Conservation (phyloP, 2,329 filamentous ascomycete genomes). For the Diaporthe sp. region DNA sequence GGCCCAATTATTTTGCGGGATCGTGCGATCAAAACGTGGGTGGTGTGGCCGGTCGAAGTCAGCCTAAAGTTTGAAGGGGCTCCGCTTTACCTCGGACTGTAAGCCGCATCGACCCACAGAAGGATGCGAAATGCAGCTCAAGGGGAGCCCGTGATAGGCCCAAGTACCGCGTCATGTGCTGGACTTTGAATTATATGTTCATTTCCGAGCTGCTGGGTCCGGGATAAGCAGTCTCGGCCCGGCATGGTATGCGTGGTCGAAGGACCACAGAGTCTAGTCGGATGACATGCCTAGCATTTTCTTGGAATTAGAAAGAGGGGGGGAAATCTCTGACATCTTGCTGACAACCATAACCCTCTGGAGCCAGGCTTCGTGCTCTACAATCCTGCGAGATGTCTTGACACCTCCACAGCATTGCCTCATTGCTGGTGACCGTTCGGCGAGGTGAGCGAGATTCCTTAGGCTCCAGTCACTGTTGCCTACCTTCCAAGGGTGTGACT, state of each 20-base stretch:
- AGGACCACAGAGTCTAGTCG: background rate
- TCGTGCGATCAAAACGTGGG: background rate
- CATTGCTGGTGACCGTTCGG: background rate
- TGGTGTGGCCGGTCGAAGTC: background rate
- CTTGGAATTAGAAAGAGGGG: conserved; percentile 7
- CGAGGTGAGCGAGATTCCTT: background rate
- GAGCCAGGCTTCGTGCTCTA: background rate
- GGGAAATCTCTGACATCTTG: background rate
- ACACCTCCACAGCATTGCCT: background rate
- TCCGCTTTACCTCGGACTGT: conserved; percentile 27
- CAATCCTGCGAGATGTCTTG: conserved; percentile 4
- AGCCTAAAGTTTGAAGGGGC: conserved; percentile 17
- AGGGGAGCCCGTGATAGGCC: conserved; percentile 13
- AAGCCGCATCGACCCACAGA: conserved; percentile 29
- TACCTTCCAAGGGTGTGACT: conserved; percentile 26
- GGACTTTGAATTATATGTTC: conserved; percentile 5
- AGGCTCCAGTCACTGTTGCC: conserved; percentile 19
- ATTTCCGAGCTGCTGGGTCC: conserved; percentile 17
- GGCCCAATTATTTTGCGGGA: background rate
- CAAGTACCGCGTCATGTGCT: conserved; percentile 15
- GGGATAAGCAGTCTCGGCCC: background rate
- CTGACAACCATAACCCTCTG: background rate
- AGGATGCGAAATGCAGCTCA: conserved; percentile 15
- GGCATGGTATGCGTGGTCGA: background rate
- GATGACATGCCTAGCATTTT: conserved; percentile 24